Conservation (phyloP, 2,329 filamentous ascomycete genomes). For the Aspergillus spinulosporus region DNA sequence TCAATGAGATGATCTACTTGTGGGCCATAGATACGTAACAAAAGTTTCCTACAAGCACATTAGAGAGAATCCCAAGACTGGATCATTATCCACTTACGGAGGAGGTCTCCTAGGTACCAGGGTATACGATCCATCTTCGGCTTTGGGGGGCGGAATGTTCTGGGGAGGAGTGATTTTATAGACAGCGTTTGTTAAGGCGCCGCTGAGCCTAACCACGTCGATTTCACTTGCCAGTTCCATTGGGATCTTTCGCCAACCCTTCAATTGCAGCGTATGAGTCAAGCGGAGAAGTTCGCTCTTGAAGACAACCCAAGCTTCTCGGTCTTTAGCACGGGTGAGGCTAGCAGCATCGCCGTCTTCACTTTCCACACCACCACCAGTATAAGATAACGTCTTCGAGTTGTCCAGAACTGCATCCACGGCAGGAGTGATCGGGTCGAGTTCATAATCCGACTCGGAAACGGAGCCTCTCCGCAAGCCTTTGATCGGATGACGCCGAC, state of each 20-base stretch:
- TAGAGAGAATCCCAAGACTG: neutral
- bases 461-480: slow-evolving; percentile 54
- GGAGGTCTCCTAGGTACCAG: slow-evolving; percentile 50
- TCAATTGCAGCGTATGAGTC: slow-evolving; percentile 82
- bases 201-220: slow-evolving; percentile 61
- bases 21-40: slow-evolving; percentile 89
- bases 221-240: slow-evolving; percentile 46
- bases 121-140: slow-evolving; percentile 42
- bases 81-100: slow-evolving; percentile 46
- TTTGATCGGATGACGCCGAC: slow-evolving; percentile 39
- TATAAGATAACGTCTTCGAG: slow-evolving; percentile 80
- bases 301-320: slow-evolving; percentile 78
- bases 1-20: slow-evolving; percentile 96
- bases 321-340: slow-evolving; percentile 63
- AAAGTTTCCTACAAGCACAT: slow-evolving; percentile 61
- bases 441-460: slow-evolving; percentile 86
- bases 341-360: slow-evolving; percentile 47
- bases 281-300: slow-evolving; percentile 90
- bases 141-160: slow-evolving; percentile 52
- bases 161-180: slow-evolving; percentile 87
- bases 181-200: slow-evolving; percentile 92
- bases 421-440: slow-evolving; percentile 77
- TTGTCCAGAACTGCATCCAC: slow-evolving; percentile 88
- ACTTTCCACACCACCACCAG: slow-evolving; percentile 53
- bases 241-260: slow-evolving; percentile 85